Percentiles rank a stretch among this genome's conserved stretches.
Conservation (phyloP, 1,284 basidiomycete genomes). For the Omphalotus olearius region DNA sequence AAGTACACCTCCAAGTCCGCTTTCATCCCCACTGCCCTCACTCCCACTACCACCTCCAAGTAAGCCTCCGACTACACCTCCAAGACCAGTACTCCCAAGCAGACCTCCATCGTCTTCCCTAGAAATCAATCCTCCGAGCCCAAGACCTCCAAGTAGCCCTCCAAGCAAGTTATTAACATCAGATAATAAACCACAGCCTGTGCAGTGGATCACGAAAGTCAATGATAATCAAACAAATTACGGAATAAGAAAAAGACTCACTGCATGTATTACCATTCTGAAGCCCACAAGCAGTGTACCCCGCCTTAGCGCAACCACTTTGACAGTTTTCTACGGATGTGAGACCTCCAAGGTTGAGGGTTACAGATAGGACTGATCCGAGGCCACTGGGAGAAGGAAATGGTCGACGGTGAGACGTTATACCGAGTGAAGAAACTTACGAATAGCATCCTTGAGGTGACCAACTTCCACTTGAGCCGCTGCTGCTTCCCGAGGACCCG, state of each 20-base stretch:
- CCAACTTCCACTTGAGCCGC: not conserved
- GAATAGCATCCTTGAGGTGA: not conserved
- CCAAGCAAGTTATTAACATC: too few relatives aligned
- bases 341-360: not conserved
- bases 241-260: not conserved
- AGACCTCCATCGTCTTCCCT: too few relatives aligned
- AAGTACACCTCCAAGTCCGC: too few relatives aligned
- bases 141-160: too few relatives aligned
- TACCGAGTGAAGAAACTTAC: not conserved
- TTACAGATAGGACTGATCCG: not conserved
- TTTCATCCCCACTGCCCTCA: too few relatives aligned
- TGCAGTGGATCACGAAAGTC: too few relatives aligned
- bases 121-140: too few relatives aligned
- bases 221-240: too few relatives aligned
- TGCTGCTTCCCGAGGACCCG: not conserved
- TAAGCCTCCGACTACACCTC: too few relatives aligned
- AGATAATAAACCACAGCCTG: too few relatives aligned
- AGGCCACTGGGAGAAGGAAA: not conserved
- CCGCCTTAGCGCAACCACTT: not conserved
- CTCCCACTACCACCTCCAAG: too few relatives aligned
- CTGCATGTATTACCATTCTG: constrained; percentile 1
- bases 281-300: not conserved
- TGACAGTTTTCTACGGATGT: not conserved
- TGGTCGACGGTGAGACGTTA: not conserved
- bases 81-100: too few relatives aligned